These are phyloP conservation scores for Xylaria sp. DNA, from an alignment of 2,329 filamentous ascomycete genomes.

Conservation along the genomic window DNA sequence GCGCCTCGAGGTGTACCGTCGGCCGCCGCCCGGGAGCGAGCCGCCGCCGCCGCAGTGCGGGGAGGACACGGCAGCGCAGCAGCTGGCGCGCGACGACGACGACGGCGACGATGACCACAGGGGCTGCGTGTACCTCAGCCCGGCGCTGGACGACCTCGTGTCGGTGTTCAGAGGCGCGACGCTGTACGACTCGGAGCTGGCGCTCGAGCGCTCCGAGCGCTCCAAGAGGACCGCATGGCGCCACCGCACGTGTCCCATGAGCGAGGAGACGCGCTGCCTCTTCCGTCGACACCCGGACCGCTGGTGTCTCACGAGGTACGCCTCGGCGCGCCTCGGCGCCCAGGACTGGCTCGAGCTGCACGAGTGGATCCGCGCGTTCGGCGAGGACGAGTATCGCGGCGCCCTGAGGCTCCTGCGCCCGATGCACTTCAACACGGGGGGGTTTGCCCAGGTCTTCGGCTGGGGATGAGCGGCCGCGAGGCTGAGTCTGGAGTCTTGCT, in stretches of 20 bases:
- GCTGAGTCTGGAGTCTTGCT: too few species aligned
- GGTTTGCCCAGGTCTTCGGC: conserved; percentile 23
- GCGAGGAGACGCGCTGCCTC: neutral
- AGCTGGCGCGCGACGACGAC: neutral
- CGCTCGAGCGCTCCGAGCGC: conserved; percentile 15
- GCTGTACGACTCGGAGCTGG: conserved; percentile 11
- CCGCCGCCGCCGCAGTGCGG: neutral
- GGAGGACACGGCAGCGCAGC: neutral
- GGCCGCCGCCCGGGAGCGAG: neutral
- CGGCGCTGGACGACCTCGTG: conserved; percentile 16
- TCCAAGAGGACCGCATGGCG: conserved; percentile 20
- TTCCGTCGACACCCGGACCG: conserved; percentile 18
- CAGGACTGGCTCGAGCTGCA: conserved; percentile 22
- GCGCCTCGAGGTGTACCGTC: conserved; percentile 20
- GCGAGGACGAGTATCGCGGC: conserved; percentile 12
- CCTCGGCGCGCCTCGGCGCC: conserved; percentile 4
- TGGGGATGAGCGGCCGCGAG: conserved; percentile 5
- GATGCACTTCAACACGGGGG: conserved; percentile 22
- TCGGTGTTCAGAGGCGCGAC: conserved; percentile 16
- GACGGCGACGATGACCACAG: neutral
- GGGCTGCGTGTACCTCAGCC: conserved; percentile 20
- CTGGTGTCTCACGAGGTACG: conserved; percentile 19
- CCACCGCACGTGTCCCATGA: conserved; percentile 7
- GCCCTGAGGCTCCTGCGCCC: conserved; percentile 12
- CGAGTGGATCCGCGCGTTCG: conserved; percentile 18